These are phyloP conservation scores for Apiotrichum porosum DNA, from an alignment of 1,284 basidiomycete species.

Conservation along the genomic window DNA sequence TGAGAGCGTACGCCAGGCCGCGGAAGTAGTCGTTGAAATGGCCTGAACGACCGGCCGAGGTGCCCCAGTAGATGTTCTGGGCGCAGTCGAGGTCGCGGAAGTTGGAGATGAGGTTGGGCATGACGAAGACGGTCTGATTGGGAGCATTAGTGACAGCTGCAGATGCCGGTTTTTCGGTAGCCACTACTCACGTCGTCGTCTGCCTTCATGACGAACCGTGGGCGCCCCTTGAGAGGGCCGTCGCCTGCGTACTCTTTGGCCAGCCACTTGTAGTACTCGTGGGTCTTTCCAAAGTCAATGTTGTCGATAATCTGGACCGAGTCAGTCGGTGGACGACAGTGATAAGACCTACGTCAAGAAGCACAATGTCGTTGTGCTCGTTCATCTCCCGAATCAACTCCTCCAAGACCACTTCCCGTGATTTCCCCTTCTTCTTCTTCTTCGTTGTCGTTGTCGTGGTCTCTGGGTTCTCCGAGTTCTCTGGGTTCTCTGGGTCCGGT, in stretches of 20 bases:
- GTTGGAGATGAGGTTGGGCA: conserved; percentile 47
- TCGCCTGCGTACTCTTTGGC: conserved; percentile 42
- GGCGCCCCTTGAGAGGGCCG: too few relatives aligned
- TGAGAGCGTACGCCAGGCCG: conserved; percentile 50
- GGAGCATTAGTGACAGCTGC: too few relatives aligned
- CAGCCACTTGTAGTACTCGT: conserved; percentile 49
- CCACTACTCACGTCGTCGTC: conserved; percentile 49
- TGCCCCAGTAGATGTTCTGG: conserved; percentile 50
- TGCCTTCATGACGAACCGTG: conserved; percentile 49
- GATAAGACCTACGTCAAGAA: conserved; percentile 43
- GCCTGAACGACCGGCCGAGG: conserved; percentile 41
- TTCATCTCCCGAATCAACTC: conserved; percentile 40
- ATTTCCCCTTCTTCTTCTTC: conserved; percentile 15
- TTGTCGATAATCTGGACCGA: conserved; percentile 43
- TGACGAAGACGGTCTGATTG: conserved; percentile 48
- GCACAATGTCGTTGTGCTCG: conserved; percentile 45
- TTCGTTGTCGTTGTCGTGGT: conserved; percentile 9
- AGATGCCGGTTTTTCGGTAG: too few relatives aligned
- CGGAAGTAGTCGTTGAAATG: conserved; percentile 48
- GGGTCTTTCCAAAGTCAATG: conserved; percentile 49
- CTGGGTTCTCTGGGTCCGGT: conserved; percentile 13
- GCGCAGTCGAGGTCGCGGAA: conserved; percentile 47
- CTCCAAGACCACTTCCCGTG: too few relatives aligned
- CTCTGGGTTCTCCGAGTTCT: too few relatives aligned
- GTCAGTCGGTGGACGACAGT: background rate